Base-by-base conservation (phyloP, 352 stramenopile species). In the Halophytophthora batemanensis region DNA sequence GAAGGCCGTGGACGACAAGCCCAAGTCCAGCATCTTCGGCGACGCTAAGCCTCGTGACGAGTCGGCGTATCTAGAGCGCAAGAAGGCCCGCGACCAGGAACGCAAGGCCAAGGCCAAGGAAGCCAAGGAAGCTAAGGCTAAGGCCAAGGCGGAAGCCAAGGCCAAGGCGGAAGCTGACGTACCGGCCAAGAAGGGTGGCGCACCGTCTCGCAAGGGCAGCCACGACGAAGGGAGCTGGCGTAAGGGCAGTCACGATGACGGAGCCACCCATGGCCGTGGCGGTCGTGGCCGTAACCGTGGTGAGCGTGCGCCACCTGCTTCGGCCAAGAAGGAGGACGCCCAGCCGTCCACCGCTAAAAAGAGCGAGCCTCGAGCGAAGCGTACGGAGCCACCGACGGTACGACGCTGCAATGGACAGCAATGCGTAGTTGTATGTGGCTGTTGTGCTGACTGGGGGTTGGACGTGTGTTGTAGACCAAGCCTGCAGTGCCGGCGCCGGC, bases 21-120 rank as follows among this genome's bases (percentile, higher is more conserved):
- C 56, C 41, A 87, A 80, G 38, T 59, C 72, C 17, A 92, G 64
- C 59, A 85, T 88, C 48, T 95, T 95, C 45, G 85, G 85, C 14
- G 74, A 92, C n/a, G 85, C 85, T 17, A 95, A 93, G 64, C 82
- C 85, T 2, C 83, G 80, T 28, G 83, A 93, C 34, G 82, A 93
- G 35, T 28, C 45, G 7, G 74, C 64, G 45, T 87, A 90, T 52
- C 64, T 71, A 11, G 82, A 90, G 55, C 82, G 78, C 34, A 81
- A 86, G 66, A 87, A 82, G 39, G 50, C 66, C 31, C 50, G 42
- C 12, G 60, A 76, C 34, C 23, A 50, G 23, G 69, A 75, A 45
- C 50, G 45, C 22, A 23, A 51, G 33, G 59, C 61, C 45, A 58
- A 69, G 40, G 50, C 41, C 15, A 56, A 66, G 53, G 45, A 64